Evolutionary conservation across 768 basidiomycete species (phyloP), one percentile per base, ranked within the genome.

Genomic region (Hysterangium stoloniferum): DNA sequence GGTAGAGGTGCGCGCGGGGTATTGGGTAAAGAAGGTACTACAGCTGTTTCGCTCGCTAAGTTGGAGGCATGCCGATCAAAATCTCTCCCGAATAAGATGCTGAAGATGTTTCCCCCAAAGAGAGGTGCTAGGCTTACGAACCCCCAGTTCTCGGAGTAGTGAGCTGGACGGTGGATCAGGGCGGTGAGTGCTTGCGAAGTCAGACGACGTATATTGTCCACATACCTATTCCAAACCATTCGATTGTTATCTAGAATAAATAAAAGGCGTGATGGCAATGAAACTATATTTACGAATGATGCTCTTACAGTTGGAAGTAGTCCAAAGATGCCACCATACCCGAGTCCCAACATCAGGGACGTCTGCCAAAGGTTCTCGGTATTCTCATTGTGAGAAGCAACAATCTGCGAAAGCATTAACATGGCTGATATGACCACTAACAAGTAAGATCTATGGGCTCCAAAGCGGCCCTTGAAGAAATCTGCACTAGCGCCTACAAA

Each of bases 81-180:
- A 57, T 88, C 84, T 42, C 70, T 72, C 4, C 92, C 92, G 58
- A 93, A 94, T 37, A 82, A 69, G 45, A 94, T 57, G n/a, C 88
- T 90, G 63, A 91, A 86, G 1, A 92, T 40, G 66, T 93, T 94
- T 0, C 84, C 84, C 3, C 84, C 86, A 5, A 82, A n/a, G 9
- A 68, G 61, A 1, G 92, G 88, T 1, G 86, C 76, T 41, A 89
- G 66, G 17, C 79, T 77, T 22, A 86, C 70, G 60, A 77, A 87
- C 7, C 90, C 90, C 85, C 84, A 91, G 65, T 93, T 93, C 68
- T 92, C 84, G 1, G 82, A 82, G 57, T 87, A 85, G 61, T 85
- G 84, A 11, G 71, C 81, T 83, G 56, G 12, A 1, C 12, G 15
- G 49, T 24, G 33, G 6, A 36, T 13, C 15, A 19, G 20, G 8